Base-by-base conservation (phyloP, 2,329 filamentous ascomycete species). In the Aureobasidium musti region DNA sequence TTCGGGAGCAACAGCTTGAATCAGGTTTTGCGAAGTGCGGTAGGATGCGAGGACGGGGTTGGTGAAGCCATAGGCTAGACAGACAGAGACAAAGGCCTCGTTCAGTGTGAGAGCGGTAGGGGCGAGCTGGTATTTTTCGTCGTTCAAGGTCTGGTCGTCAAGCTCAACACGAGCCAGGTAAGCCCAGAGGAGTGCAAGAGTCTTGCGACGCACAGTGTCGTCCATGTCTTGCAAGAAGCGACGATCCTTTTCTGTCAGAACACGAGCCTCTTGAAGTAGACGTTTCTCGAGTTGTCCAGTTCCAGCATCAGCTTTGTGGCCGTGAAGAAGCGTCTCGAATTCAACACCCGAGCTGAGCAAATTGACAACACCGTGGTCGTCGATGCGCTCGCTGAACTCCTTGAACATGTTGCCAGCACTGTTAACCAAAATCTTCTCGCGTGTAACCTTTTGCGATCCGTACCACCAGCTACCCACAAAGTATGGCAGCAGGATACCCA, bases 381-480 rank as follows among this genome's bases (percentile, higher is more conserved):
- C 87, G 70, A 95, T 90, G 69, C 87, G 86, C 65, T 97, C 93
- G 70, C 91, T 88, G 79, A 96, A 99, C 75, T 97, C 92, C 72
- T 89, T 89, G 85, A 99, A 98, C 67, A 99, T 86, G 71, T 92
- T 93, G 78, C 96, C 96, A 72, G 96, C 93, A 78, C 91, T 97
- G 76, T 95, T 91, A 76, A 97, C 89, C 65, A 97, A 83, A 30
- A 98, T 90, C 72, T 91, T 92, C 79, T 99, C 96, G 80, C 94
- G 96, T 43, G 95, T 98, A 79, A 91, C 87, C 73, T 89, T 87
- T 78, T 97, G 94, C 39, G 92, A 96, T 68, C 96, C 95, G 76
- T 99, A 99, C 95, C 95, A 99, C 95, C 95, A 99, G 67, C 90
- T 92, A 56, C 95, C 95, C 66, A 99, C 94, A 56, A 95, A 83